Evolutionary conservation across 1,284 basidiomycete genomes (phyloP), one percentile per base, ranked within the genome.

Genomic region (Stereum hirsutum): DNA sequence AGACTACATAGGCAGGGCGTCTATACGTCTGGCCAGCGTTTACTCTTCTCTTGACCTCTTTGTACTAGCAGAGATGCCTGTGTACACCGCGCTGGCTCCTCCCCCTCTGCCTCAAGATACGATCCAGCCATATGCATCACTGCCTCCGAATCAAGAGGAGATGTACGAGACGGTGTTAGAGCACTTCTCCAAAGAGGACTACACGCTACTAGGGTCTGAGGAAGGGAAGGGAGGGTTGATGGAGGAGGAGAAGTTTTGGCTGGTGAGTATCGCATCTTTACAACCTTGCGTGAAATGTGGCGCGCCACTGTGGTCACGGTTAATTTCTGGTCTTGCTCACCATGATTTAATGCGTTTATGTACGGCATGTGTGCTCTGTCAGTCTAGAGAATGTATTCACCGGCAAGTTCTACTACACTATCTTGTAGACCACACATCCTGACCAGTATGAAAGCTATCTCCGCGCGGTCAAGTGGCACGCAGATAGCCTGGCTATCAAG

Each of bases 241-340:
- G 36, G 82, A 85, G 37, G 69, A 68, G 36, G 85, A 89, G 57
- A 76, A 77, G 59, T 85, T 84, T 58, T 89, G 85, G 83, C 64
- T 89, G 55, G 74, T 77, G 47, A 46, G 74, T 64, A 19, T 27
- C 32, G 33, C 19, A 39, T 21, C 10, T 20, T 23, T n/a, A 38
- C 11, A 28, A 21, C 17, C 15, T 21, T 33, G 43, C 4, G n/a
- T 11, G 19, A 34, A 24, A 15, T 33, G n/a, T 17, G 14, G 52
- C 74, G 44, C 50, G 92, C 91, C 63, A 92, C 92, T 53, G n/a
- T n/a, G n/a, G n/a, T n/a, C n/a, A n/a, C 95, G 77, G 43, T 91
- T 94, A 63, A 96, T 95, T 77, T 65, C 81, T 89, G 26, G 90
- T 90, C 45, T 66, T 66, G 59, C 93, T 87, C 44, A 87, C 57